Conservation (phyloP, 2,329 filamentous ascomycete species). For the Penicillium olsonii region DNA sequence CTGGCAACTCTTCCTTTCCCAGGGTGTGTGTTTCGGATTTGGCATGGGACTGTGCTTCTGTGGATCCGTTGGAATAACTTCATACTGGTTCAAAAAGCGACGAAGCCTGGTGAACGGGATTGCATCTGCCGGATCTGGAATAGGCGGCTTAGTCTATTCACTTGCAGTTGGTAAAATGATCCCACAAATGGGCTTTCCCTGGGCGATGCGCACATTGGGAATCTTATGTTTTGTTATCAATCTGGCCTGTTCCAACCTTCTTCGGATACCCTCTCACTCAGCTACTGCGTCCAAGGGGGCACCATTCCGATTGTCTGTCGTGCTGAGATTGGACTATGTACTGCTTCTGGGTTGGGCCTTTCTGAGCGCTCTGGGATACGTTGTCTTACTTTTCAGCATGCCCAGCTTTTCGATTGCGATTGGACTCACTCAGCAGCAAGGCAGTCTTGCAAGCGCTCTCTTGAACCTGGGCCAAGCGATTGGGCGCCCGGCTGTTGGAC, state of each 20-base stretch:
- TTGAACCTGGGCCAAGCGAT: slow-evolving; percentile 61
- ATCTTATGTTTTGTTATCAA: neutral
- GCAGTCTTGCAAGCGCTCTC: slow-evolving; percentile 57
- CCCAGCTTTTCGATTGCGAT: slow-evolving; percentile 60
- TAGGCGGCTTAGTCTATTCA: neutral
- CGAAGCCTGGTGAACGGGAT: slow-evolving; percentile 34
- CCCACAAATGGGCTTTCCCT: neutral
- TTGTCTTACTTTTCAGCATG: slow-evolving; percentile 63
- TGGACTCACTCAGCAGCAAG: slow-evolving; percentile 57
- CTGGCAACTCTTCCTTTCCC: slow-evolving; percentile 1
- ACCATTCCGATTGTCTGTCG: neutral
- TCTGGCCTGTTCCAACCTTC: neutral
- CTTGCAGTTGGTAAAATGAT: neutral
- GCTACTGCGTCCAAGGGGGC: neutral
- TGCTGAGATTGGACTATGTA: neutral
- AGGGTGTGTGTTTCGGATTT: slow-evolving; percentile 16
- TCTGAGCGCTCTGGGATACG: slow-evolving; percentile 58
- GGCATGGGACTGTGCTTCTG: slow-evolving; percentile 23
- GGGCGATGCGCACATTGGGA: neutral
- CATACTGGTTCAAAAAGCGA: slow-evolving; percentile 32
- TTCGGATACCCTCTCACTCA: neutral
- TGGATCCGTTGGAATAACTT: slow-evolving; percentile 15
- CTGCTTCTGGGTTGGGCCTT: slow-evolving; percentile 34
- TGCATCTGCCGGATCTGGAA: slow-evolving; percentile 23
- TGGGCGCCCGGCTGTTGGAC: slow-evolving; percentile 58